A percentile compares a stretch with the other conserved stretches of the same genome.
Conservation (phyloP, 192 early-diverging fungal species). For the Jimgerdemannia lactiflua region DNA sequence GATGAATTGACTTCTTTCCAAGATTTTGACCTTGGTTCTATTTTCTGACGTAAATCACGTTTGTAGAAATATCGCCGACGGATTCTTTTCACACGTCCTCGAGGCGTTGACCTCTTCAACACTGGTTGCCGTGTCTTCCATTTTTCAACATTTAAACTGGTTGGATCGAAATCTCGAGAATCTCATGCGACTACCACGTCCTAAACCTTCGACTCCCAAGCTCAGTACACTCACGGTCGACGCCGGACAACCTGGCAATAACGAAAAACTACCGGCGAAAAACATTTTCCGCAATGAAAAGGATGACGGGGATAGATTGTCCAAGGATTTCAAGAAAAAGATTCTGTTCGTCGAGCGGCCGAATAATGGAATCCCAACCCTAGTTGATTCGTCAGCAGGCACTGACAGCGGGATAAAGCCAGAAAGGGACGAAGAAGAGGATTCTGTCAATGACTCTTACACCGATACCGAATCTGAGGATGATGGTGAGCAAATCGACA, state of each 20-base stretch:
- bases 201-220: neutral
- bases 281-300: slow-evolving; percentile 18
- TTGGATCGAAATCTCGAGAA: slow-evolving; percentile 39
- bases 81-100: neutral
- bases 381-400: slow-evolving; percentile 16
- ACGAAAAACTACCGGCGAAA: neutral
- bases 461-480: slow-evolving; percentile 19
- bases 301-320: slow-evolving; percentile 24
- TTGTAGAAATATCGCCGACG: neutral
- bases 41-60: too few relatives aligned
- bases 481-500: slow-evolving; percentile 6
- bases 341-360: slow-evolving; percentile 19
- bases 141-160: slow-evolving; percentile 48
- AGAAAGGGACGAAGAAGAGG: slow-evolving; percentile 29
- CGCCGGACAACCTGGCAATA: neutral
- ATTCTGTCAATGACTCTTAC: slow-evolving; percentile 19
- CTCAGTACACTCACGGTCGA: slow-evolving; percentile 1
- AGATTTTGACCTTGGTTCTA: too few relatives aligned
- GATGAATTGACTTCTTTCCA: too few relatives aligned
- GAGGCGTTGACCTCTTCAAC: neutral
- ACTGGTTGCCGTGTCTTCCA: neutral
- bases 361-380: neutral
- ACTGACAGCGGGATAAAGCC: slow-evolving; percentile 12
- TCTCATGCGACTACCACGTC: slow-evolving; percentile 24
- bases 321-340: slow-evolving; percentile 12